Conservation (phyloP, 345 rosid species). For the Psidium guajava region DNA sequence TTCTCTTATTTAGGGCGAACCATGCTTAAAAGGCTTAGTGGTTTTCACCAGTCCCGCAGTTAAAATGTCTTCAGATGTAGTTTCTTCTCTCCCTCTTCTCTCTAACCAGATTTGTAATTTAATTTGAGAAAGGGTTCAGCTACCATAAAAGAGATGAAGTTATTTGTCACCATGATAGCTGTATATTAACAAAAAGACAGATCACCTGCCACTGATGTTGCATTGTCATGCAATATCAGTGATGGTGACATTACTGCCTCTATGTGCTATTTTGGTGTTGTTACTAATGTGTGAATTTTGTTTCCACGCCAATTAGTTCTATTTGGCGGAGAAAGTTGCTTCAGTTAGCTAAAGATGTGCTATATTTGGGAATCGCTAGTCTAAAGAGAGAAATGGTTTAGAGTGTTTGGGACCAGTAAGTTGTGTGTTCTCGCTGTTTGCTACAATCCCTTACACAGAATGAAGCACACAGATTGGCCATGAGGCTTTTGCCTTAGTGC, state of each 20-base stretch:
- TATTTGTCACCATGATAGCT: neutral
- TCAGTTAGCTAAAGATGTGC: neutral
- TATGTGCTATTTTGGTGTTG: neutral
- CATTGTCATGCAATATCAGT: neutral
- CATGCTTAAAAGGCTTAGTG: neutral
- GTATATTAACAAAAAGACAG: neutral
- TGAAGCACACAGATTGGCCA: neutral
- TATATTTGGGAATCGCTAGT: neutral
- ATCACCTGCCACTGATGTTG: neutral
- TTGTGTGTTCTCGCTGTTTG: neutral
- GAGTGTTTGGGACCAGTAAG: neutral
- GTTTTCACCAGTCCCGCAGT: neutral
- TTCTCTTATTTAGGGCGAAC: neutral
- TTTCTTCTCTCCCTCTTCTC: neutral
- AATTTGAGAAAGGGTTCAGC: neutral
- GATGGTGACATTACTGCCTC: neutral
- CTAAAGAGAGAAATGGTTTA: neutral
- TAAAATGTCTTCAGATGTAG: neutral
- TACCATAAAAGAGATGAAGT: neutral
- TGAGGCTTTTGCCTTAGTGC: neutral
- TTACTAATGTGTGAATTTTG: neutral
- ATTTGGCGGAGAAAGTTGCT: neutral
- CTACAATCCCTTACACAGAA: neutral
- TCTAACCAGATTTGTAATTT: neutral
- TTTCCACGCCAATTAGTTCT: neutral